Base-by-base conservation (phyloP, 2,329 filamentous ascomycete genomes). In the Thelonectria rubi region DNA sequence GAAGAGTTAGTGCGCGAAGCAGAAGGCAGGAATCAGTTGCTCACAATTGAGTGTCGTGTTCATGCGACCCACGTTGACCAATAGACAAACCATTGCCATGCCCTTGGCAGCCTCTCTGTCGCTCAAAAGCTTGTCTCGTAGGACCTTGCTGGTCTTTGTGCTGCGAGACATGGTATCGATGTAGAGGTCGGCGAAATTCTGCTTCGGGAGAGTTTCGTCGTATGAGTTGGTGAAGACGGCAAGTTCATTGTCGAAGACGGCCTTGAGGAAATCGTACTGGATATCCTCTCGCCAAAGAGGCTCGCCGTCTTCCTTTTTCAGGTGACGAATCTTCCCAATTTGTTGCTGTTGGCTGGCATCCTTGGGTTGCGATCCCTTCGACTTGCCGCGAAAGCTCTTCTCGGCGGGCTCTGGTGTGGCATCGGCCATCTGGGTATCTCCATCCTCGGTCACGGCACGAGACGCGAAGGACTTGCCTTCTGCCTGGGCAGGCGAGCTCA, bases 101-200 rank as follows among this genome's bases (percentile, higher is more conserved):
- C 93, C 94, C 76, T 97, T 93, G 37, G 94, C 95, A 20, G 94
- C 94, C 66, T 93, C 90, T 72, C 92, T 89, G 76, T 99, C 95
- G 69, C 90, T 95, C 72, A 97, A 85, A 66, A 99, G 84, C 82
- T 99, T 98, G 78, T 99, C 95, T 77, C 97, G 93, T 66, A 99
- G 84, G 51, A 99, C 95, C 80, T 98, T 98, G 84, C 95, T 98
- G 26, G 94, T 98, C 83, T 99, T 99, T 84, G 93, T 97, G 80
- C 95, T 99, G 77, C 93, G 88, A 3, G 95, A 93, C 94, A 99
- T 98, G 63, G 95, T 94, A 78, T 98, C 95, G 72, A 99, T 94
- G 79, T 99, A 99, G 63, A 99, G 87, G 76, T 98, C 94, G 63
- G 95, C 94, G 76, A 99, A 99, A 67, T 87, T 91, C 72, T 91